Percentiles rank a stretch among this genome's conserved stretches.
Evolutionary conservation across 805 yeast species (phyloP).

Genomic region (Danielozyma ontarioensis): DNA sequence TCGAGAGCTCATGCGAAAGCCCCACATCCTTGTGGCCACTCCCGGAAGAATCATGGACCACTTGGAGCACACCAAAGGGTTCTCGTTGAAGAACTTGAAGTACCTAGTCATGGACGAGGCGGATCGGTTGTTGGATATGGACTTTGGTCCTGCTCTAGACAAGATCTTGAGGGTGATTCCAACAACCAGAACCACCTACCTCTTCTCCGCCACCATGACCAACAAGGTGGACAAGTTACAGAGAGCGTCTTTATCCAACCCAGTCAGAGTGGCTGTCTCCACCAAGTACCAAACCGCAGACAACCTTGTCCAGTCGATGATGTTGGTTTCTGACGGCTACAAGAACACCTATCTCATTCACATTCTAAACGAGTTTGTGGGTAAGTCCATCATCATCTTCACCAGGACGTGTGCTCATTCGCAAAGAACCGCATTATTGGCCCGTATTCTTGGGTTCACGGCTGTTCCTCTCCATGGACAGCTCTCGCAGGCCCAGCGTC

Average conservation of each 20-base stretch:
- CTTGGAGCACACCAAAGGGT: constrained; percentile 87
- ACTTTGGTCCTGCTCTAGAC: constrained; percentile 91
- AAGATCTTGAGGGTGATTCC: constrained; percentile 83
- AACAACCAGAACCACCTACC: constrained; percentile 71
- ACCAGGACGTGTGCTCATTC: constrained; percentile 95
- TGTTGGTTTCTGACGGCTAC: constrained; percentile 88
- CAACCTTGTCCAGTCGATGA: constrained; percentile 81
- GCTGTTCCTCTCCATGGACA: constrained; percentile 96
- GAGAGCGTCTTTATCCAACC: constrained; percentile 83
- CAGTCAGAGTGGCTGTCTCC: constrained; percentile 88
- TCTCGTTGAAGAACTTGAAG: constrained; percentile 69
- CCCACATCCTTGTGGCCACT: constrained; percentile 92
- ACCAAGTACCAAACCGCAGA: constrained; percentile 89
- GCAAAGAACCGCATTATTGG: constrained; percentile 79
- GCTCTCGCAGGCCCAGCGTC: constrained; percentile 74
- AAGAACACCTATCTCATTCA: constrained; percentile 86
- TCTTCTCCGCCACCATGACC: constrained; percentile 97
- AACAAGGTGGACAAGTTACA: constrained; percentile 91
- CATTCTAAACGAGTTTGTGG: constrained; percentile 72
- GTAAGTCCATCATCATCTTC: constrained; percentile 84
- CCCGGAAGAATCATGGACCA: constrained; percentile 95
- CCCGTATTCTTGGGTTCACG: constrained; percentile 76
- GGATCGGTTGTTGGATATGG: constrained; percentile 91
- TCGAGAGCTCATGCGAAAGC: constrained; percentile 86
- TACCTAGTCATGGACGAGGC: constrained; percentile 96